A percentile compares a stretch with the other conserved stretches of the same genome.
Conservation (phyloP, 2,329 filamentous ascomycete genomes). For the Chaetomium sp. region DNA sequence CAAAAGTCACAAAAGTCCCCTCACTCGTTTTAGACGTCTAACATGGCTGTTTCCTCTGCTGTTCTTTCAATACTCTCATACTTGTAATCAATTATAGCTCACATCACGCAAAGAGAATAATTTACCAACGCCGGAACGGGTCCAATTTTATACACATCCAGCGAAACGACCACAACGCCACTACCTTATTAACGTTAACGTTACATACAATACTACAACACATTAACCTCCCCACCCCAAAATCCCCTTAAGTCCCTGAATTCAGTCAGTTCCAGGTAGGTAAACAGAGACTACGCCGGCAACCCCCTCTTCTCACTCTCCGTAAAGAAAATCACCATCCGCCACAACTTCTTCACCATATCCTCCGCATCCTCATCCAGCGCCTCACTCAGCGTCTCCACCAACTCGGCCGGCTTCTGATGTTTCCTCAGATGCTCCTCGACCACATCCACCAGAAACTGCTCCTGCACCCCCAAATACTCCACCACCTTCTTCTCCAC, state of each 20-base stretch:
- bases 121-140: neutral
- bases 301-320: slow-evolving; percentile 89
- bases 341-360: slow-evolving; percentile 93
- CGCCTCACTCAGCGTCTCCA: slow-evolving; percentile 79
- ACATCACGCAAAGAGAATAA: neutral
- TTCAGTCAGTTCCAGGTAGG: neutral
- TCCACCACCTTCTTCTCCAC: slow-evolving; percentile 98
- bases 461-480: slow-evolving; percentile 91
- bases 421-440: slow-evolving; percentile 77
- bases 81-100: too few relatives aligned
- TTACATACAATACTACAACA: too few relatives aligned
- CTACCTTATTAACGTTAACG: too few relatives aligned
- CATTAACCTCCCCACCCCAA: neutral
- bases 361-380: slow-evolving; percentile 93
- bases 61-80: too few relatives aligned
- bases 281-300: slow-evolving; percentile 39
- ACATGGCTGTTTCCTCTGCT: neutral
- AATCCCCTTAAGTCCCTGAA: neutral
- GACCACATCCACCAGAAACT: slow-evolving; percentile 88
- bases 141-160: too few relatives aligned
- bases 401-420: slow-evolving; percentile 68
- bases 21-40: neutral
- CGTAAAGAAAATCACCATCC: slow-evolving; percentile 96
- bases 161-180: too few relatives aligned
- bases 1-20: too few relatives aligned